phyloP scores from a whole-genome alignment of 306 rosid species.

The Quercus aquifolioides region DNA sequence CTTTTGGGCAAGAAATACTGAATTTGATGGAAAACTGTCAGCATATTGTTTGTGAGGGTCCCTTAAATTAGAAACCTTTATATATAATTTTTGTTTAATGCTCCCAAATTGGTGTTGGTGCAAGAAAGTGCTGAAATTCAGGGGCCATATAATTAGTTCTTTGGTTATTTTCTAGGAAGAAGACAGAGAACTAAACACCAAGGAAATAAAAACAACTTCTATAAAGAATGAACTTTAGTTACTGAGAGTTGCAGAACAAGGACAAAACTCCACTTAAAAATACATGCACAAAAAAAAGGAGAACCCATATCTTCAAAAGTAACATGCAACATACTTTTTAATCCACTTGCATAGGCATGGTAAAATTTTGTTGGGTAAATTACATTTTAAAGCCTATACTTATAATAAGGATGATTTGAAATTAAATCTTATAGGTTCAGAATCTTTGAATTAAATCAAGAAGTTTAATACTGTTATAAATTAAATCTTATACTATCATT shows the following conservation, averaged over 20 bases:
- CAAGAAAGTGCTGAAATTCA: conserved; percentile 30
- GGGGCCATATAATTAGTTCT: conserved; percentile 22
- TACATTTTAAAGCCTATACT: no score
- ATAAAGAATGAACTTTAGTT: neutral
- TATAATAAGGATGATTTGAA: no score
- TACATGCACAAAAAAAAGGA: neutral
- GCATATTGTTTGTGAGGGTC: conserved; percentile 33
- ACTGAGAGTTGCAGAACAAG: neutral
- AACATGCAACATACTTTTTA: neutral
- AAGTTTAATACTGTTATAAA: no score
- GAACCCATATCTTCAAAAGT: no score
- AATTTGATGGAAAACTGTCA: conserved; percentile 40
- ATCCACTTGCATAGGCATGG: neutral
- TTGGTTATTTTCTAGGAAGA: conserved; percentile 31
- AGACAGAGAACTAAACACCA: conserved; percentile 7
- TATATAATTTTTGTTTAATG: conserved; percentile 23
- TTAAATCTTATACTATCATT: no score
- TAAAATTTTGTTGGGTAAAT: no score
- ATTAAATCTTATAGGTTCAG: no score
- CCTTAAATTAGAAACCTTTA: conserved; percentile 19
- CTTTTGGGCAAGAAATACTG: conserved; percentile 24
- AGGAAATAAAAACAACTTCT: neutral
- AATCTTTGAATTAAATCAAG: no score
- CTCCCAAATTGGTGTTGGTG: conserved; percentile 27
- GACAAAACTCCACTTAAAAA: neutral